Evolutionary conservation across 768 basidiomycete genomes (phyloP), one percentile per base, ranked within the genome.

Genomic region (Hydnomerulius pinastri): DNA sequence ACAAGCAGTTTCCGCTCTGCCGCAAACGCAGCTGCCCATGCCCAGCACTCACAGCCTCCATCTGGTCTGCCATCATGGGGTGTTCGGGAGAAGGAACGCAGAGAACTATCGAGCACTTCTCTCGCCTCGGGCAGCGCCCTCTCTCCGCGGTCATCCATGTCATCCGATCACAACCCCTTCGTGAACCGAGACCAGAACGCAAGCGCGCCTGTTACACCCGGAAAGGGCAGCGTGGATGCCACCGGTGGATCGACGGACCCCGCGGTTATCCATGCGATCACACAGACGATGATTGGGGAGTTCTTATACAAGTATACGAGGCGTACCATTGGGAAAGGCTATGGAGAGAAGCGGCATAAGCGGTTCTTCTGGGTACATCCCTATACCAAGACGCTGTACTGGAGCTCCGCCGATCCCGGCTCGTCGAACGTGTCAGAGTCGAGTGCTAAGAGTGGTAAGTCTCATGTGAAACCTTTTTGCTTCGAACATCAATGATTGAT

Each of bases 301-400:
- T 98, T 94, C 72, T 70, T 99, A 73, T 92, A 90, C 80, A 98
- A 98, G 77, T 98, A 99, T 71, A 98, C 96, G 8, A 80, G 96
- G 44, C 81, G 83, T 50, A 73, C 90, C 15, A 83, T 98, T 61
- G 92, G 94, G 20, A 95, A 90, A 70, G 94, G 92, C 11, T 81
- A 93, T 65, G 91, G 91, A 18, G 88, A 92, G 67, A 86, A 83
- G 66, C 76, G 95, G 44, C 97, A 99, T 71, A 86, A 84, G 68
- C 79, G 97, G 30, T 99, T 94, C 83, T 97, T 98, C 80, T 99
- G 97, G 97, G 86, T 99, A n/a, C 96, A 98, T 70, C 97, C 97
- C 17, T 99, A 98, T 67, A 98, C 95, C 33, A 92, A 92, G 75
- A 98, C 94, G 4, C 63, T 99, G 51, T 98, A 98, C 69, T 99